Evolutionary conservation across 1,139 yeast genomes (phyloP).

Genomic region (Hyphopichia fennica): DNA sequence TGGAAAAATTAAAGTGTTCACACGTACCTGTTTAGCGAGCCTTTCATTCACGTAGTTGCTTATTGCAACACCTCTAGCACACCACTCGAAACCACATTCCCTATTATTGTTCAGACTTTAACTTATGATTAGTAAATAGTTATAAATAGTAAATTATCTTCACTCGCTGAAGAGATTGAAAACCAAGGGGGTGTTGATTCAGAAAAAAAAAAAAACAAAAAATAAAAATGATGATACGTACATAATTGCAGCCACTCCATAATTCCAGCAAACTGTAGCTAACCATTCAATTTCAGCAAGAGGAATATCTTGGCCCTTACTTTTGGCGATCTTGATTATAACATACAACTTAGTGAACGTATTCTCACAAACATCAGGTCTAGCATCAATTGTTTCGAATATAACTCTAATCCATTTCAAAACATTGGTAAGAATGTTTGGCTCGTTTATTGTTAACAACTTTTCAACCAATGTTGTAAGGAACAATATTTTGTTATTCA

Average conservation of each 20-base stretch:
- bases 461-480: neutral
- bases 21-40: constrained; percentile 9
- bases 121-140: no score
- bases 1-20: neutral
- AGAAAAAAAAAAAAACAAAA: no score
- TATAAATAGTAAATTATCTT: constrained; percentile 4
- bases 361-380: neutral
- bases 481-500: neutral
- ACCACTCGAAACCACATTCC: constrained; percentile 7
- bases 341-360: constrained; percentile 2
- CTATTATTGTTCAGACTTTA: constrained; percentile 7
- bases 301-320: constrained; percentile 4
- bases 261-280: constrained; percentile 20
- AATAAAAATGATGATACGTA: no score
- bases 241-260: constrained; percentile 13
- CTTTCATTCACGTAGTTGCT: constrained; percentile 11
- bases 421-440: neutral
- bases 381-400: neutral
- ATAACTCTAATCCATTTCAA: neutral
- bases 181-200: neutral
- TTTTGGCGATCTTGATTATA: neutral
- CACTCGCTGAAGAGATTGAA: neutral
- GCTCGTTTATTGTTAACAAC: neutral
- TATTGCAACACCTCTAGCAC: constrained; percentile 7
- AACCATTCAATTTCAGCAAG: constrained; percentile 20